A percentile compares a stretch with the other conserved stretches of the same genome.
These are phyloP conservation scores for Globisporangium cylindrosporum DNA, from an alignment of 352 stramenopile species.

Conservation along the genomic window DNA sequence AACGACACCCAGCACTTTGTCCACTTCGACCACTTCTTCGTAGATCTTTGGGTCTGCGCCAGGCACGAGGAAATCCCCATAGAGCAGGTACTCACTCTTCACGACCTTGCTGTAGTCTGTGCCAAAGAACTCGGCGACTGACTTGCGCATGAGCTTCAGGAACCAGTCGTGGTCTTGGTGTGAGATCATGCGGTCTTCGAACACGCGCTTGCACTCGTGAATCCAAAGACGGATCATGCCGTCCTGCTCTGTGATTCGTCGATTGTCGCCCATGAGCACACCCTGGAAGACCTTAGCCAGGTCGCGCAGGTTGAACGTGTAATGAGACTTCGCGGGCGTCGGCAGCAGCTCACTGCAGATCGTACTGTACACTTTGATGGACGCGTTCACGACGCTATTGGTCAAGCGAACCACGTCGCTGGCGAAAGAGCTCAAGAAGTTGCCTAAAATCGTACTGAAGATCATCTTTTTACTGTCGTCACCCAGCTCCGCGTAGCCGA, in stretches of 20 bases:
- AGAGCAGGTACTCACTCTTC: constrained; percentile 68
- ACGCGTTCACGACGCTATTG: constrained; percentile 74
- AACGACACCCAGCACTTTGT: constrained; percentile 82
- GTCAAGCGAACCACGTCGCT: constrained; percentile 55
- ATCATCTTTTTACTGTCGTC: constrained; percentile 90
- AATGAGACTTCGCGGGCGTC: constrained; percentile 93
- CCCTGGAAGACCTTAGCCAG: constrained; percentile 94
- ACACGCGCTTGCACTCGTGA: constrained; percentile 93
- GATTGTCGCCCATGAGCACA: constrained; percentile 83
- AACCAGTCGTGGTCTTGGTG: constrained; percentile 92
- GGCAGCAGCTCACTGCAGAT: constrained; percentile 89
- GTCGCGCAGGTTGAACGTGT: constrained; percentile 95
- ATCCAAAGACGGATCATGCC: constrained; percentile 88
- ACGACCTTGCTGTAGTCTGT: constrained; percentile 84
- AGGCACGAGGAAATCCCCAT: constrained; percentile 79
- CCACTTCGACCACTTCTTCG: constrained; percentile 83
- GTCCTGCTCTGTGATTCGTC: constrained; percentile 56
- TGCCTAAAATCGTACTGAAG: constrained; percentile 91
- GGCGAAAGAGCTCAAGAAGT: constrained; percentile 66
- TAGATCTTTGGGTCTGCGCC: constrained; percentile 85
- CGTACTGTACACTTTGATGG: constrained; percentile 90
- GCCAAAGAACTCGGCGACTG: constrained; percentile 73
- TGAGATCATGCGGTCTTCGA: constrained; percentile 93
- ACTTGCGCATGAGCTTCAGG: constrained; percentile 55
- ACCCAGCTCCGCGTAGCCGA: constrained; percentile 89